These are phyloP conservation scores for Neurospora sp. DNA, from an alignment of 495 filamentous ascomycete species.

Conservation along the genomic window DNA sequence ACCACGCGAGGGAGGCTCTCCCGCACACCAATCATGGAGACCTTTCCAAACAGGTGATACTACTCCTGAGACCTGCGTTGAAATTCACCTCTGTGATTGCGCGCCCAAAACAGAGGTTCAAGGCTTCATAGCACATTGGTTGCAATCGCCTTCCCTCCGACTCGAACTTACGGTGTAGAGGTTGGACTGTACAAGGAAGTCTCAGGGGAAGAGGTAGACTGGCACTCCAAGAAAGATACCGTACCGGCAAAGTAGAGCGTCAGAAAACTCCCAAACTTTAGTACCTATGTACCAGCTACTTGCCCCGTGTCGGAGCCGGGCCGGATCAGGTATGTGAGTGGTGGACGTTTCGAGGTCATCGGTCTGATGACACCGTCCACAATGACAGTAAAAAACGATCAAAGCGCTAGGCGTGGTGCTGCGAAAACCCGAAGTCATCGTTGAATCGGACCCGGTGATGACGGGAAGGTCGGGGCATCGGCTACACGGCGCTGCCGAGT, in stretches of 20 bases:
- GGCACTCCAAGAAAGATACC: neutral
- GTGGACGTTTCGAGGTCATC: neutral
- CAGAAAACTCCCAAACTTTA: neutral
- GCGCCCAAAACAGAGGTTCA: neutral
- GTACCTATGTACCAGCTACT: neutral
- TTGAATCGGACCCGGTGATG: neutral
- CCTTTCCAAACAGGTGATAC: neutral
- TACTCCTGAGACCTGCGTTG: neutral
- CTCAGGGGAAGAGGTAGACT: neutral
- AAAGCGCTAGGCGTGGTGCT: neutral
- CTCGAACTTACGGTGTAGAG: neutral
- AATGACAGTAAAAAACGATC: neutral
- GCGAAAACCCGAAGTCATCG: neutral
- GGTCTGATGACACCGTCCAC: neutral
- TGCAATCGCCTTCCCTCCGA: neutral
- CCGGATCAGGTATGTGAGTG: neutral
- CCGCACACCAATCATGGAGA: neutral
- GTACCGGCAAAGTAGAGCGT: neutral
- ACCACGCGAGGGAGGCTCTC: neutral
- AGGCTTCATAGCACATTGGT: neutral
- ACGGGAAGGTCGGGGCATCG: neutral
- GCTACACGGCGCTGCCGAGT: neutral
- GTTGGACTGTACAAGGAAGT: neutral
- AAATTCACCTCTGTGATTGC: neutral
- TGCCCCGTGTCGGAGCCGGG: neutral